These are phyloP conservation scores for Taphrina pruni DNA, from an alignment of 1,139 yeast genomes.

Conservation along the genomic window DNA sequence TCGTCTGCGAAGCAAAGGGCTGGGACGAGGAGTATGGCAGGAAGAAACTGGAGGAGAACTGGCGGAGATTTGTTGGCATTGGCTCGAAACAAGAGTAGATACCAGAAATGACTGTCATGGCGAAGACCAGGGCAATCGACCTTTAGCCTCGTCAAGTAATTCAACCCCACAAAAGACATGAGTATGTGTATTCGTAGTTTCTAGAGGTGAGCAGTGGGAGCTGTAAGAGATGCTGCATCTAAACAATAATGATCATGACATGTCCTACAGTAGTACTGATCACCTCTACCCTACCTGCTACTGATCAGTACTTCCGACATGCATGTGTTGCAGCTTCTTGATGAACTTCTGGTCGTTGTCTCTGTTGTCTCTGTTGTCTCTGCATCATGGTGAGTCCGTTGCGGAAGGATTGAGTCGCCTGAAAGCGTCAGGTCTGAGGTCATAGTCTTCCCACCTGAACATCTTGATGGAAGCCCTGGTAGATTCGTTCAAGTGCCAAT, in stretches of 20 bases:
- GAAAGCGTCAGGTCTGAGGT: no score
- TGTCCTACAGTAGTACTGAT: neutral
- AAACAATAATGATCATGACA: neutral
- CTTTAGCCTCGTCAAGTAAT: neutral
- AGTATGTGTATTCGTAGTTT: no score
- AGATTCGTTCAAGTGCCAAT: slow-evolving; percentile 22
- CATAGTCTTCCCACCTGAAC: no score
- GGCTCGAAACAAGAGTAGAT: neutral
- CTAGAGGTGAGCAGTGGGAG: no score
- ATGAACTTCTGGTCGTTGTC: no score
- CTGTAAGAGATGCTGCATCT: no score
- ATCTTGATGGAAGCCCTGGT: neutral
- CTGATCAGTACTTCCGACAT: neutral
- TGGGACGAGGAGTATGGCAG: slow-evolving; percentile 31
- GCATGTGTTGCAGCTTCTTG: neutral
- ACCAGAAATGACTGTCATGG: neutral
- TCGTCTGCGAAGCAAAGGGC: slow-evolving; percentile 34
- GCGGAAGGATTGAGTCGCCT: no score
- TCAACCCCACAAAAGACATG: no score
- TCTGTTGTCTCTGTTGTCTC: no score
- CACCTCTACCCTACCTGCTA: neutral
- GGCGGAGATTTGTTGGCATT: slow-evolving; percentile 23
- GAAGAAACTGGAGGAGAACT: slow-evolving; percentile 15
- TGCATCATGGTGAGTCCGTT: no score
- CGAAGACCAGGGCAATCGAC: neutral